Evolutionary conservation across 768 basidiomycete species (phyloP).

Genomic region (Cystofilobasidium ferigula): DNA sequence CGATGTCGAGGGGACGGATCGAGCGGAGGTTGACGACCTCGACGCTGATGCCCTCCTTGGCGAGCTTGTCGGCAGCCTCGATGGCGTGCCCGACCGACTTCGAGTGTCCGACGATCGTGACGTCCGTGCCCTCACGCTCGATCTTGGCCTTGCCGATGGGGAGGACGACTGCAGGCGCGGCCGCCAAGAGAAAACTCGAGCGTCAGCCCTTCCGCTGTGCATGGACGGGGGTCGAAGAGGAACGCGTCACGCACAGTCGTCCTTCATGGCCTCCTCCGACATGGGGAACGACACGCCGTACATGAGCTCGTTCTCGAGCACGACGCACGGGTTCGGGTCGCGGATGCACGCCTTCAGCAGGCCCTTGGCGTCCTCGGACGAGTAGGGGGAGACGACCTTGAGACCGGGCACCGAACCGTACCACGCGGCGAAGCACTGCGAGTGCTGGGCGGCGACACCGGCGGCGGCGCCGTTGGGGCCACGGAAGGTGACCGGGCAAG

Average conservation of each 20-base stretch:
- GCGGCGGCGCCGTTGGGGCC: constrained; percentile 97
- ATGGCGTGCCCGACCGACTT: constrained; percentile 93
- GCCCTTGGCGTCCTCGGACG: constrained; percentile 97
- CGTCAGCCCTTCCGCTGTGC: neutral
- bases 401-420: constrained; percentile 66
- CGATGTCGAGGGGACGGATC: constrained; percentile 77
- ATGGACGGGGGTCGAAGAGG: neutral
- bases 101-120: constrained; percentile 95
- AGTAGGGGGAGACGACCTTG: constrained; percentile 97
- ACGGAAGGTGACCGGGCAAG: constrained; percentile 98
- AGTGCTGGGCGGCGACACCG: constrained; percentile 94
- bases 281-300: constrained; percentile 97
- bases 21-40: constrained; percentile 90
- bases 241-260: constrained; percentile 47
- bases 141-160: constrained; percentile 97
- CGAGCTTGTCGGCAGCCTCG: constrained; percentile 83
- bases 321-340: constrained; percentile 94
- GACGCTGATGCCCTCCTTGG: constrained; percentile 92
- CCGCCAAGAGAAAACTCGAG: neutral
- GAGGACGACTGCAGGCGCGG: constrained; percentile 47
- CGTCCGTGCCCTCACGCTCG: constrained; percentile 80
- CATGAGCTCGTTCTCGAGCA: constrained; percentile 98
- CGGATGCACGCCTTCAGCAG: constrained; percentile 94
- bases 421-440: constrained; percentile 95
- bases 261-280: constrained; percentile 86